A percentile compares a stretch with the other conserved stretches of the same genome.
Conservation (phyloP, 2,329 filamentous ascomycete species). For the Trichoderma endophyticum region DNA sequence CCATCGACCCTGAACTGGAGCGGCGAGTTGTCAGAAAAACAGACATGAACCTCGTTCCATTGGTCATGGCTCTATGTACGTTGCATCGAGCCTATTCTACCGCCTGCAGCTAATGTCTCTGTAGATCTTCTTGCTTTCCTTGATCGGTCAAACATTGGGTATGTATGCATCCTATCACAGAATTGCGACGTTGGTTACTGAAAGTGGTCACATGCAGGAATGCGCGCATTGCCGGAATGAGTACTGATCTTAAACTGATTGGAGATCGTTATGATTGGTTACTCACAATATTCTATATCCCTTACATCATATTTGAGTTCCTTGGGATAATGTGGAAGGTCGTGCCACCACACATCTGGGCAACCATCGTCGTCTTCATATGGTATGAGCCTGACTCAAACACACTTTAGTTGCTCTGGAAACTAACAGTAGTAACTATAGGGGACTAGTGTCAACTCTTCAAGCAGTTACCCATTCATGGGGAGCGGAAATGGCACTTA, state of each 20-base stretch:
- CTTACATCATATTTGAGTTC: slow-evolving; percentile 27
- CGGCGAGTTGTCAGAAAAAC: slow-evolving; percentile 22
- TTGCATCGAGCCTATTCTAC: neutral
- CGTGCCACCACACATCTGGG: slow-evolving; percentile 25
- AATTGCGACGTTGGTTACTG: neutral
- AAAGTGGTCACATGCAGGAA: slow-evolving; percentile 17
- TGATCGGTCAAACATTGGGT: slow-evolving; percentile 25
- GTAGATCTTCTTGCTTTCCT: slow-evolving; percentile 23
- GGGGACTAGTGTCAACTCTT: slow-evolving; percentile 23
- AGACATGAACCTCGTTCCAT: slow-evolving; percentile 19
- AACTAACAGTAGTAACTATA: neutral
- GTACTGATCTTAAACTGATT: slow-evolving; percentile 21
- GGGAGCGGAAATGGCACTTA: slow-evolving; percentile 24
- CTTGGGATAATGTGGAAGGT: slow-evolving; percentile 27
- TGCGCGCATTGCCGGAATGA: slow-evolving; percentile 26
- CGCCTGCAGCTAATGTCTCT: neutral
- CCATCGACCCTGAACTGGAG: slow-evolving; percentile 22
- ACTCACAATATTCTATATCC: slow-evolving; percentile 28
- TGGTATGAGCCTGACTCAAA: slow-evolving; percentile 19
- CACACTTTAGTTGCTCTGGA: neutral
- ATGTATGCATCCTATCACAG: neutral
- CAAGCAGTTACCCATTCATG: slow-evolving; percentile 24
- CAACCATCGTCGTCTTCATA: slow-evolving; percentile 24
- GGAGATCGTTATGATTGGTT: slow-evolving; percentile 27
- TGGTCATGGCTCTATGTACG: slow-evolving; percentile 20